A percentile compares a stretch with the other conserved stretches of the same genome.
phyloP scores from a whole-genome alignment of 805 yeast species.

The Candida peoriensis region DNA sequence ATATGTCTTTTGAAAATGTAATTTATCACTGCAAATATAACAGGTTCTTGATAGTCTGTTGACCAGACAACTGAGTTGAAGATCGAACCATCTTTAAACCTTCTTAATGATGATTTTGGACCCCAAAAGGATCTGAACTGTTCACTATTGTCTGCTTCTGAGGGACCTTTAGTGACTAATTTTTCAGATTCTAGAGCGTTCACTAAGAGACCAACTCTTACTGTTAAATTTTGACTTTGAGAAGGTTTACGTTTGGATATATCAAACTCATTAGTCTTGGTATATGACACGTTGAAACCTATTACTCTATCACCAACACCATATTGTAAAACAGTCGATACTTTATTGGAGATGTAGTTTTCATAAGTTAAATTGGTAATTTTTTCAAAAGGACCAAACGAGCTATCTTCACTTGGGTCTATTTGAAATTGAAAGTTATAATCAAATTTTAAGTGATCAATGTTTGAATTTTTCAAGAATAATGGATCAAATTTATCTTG shows the following conservation, averaged over 20 bases:
- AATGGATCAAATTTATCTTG: slow-evolving; percentile 79
- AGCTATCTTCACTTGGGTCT: slow-evolving; percentile 32
- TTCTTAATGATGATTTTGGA: slow-evolving; percentile 71
- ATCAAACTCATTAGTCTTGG: slow-evolving; percentile 27
- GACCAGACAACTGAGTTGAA: slow-evolving; percentile 90
- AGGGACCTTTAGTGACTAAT: slow-evolving; percentile 84
- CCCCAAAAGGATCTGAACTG: slow-evolving; percentile 90
- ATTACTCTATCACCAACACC: slow-evolving; percentile 49
- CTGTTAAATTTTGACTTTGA: slow-evolving; percentile 23
- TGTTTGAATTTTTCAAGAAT: slow-evolving; percentile 56
- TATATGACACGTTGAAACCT: slow-evolving; percentile 29
- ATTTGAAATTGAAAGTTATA: slow-evolving; percentile 44
- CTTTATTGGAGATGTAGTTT: slow-evolving; percentile 54
- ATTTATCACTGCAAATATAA: slow-evolving; percentile 58
- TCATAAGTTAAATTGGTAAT: slow-evolving; percentile 68
- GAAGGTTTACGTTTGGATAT: slow-evolving; percentile 50
- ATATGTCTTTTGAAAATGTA: slow-evolving; percentile 65
- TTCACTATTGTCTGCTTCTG: slow-evolving; percentile 49
- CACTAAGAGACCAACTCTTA: slow-evolving; percentile 59
- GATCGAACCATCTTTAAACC: slow-evolving; percentile 89
- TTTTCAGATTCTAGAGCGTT: slow-evolving; percentile 74
- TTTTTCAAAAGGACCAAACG: slow-evolving; percentile 66
- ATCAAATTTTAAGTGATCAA: slow-evolving; percentile 62
- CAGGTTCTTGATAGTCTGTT: slow-evolving; percentile 50
- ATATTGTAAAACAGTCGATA: slow-evolving; percentile 50